A percentile compares a stretch with the other conserved stretches of the same genome.
Conservation (phyloP, 164 flowering plant genomes). For the Vitis vinifera region DNA sequence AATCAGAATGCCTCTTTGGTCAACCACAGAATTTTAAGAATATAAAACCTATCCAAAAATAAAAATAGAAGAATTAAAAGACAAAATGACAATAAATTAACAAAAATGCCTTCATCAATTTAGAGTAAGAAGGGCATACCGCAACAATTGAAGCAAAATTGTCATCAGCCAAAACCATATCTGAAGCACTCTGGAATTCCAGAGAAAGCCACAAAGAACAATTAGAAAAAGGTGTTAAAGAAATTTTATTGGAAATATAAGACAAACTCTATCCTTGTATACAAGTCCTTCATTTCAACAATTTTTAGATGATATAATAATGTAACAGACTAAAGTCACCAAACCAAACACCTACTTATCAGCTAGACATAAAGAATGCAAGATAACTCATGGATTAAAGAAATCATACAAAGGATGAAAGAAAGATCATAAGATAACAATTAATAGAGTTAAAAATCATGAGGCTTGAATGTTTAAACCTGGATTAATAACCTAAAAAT, state of each 20-base stretch:
- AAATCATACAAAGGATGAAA: conserved; percentile 2
- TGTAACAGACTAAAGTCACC: too few relatives aligned
- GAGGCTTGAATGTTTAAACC: not conserved
- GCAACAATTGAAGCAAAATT: conserved; percentile 98
- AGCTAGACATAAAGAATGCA: too few relatives aligned
- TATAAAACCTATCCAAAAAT: not conserved
- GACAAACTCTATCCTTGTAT: too few relatives aligned
- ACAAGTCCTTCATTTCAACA: too few relatives aligned
- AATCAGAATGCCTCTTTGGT: too few relatives aligned
- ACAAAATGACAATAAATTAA: not conserved
- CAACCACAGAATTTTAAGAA: not conserved
- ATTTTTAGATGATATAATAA: too few relatives aligned
- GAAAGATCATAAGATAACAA: conserved; percentile 5
- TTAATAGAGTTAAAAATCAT: not conserved
- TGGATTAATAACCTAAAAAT: too few relatives aligned
- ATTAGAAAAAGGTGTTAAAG: too few relatives aligned
- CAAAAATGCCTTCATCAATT: not conserved
- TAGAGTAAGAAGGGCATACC: conserved; percentile 41
- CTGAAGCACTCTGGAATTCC: conserved; percentile 90
- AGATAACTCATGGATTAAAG: too few relatives aligned
- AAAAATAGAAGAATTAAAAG: not conserved
- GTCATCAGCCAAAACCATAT: conserved; percentile 99
- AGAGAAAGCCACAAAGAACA: not conserved
- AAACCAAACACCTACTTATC: too few relatives aligned
- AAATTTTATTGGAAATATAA: too few relatives aligned